These are phyloP conservation scores for Aspergillus tubingensis DNA, from an alignment of 2,329 filamentous ascomycete genomes.

Conservation along the genomic window DNA sequence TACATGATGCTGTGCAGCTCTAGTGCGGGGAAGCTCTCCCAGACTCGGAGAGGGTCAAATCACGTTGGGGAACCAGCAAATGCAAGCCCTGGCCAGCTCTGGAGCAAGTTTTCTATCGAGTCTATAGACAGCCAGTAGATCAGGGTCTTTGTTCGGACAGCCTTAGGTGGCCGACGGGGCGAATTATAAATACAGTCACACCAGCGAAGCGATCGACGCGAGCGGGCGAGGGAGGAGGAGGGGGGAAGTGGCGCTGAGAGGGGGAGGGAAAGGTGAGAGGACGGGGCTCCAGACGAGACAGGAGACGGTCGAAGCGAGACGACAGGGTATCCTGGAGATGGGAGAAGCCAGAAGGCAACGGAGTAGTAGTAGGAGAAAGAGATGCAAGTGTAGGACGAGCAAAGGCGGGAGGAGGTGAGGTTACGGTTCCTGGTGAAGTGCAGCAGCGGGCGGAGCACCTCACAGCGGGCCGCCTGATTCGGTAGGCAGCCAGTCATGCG, in stretches of 20 bases:
- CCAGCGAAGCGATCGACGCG: neutral
- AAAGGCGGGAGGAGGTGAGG: constrained; percentile 8
- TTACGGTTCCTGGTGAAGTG: constrained; percentile 15
- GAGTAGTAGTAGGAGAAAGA: neutral
- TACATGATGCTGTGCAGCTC: constrained; percentile 21
- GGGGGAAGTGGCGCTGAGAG: constrained; percentile 2
- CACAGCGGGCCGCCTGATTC: constrained; percentile 10
- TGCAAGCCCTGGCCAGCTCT: neutral
- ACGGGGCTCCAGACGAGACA: neutral
- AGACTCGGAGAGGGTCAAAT: constrained; percentile 3
- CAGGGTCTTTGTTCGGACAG: neutral
- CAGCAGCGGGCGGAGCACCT: constrained; percentile 15
- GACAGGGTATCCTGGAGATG: constrained; percentile 7
- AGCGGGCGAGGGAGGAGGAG: neutral
- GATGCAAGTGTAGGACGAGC: neutral
- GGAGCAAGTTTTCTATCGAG: neutral
- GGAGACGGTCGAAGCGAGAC: neutral
- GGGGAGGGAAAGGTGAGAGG: neutral
- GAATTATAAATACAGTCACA: constrained; percentile 1
- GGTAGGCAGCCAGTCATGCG: constrained; percentile 15
- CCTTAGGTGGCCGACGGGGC: neutral
- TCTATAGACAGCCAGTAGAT: neutral
- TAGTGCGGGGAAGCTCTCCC: constrained; percentile 23
- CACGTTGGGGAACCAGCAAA: neutral
- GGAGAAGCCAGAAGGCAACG: neutral